Evolutionary conservation across 2,329 filamentous ascomycete genomes (phyloP), one percentile per base, ranked within the genome.

Genomic region (Coleophoma cylindrospora): DNA sequence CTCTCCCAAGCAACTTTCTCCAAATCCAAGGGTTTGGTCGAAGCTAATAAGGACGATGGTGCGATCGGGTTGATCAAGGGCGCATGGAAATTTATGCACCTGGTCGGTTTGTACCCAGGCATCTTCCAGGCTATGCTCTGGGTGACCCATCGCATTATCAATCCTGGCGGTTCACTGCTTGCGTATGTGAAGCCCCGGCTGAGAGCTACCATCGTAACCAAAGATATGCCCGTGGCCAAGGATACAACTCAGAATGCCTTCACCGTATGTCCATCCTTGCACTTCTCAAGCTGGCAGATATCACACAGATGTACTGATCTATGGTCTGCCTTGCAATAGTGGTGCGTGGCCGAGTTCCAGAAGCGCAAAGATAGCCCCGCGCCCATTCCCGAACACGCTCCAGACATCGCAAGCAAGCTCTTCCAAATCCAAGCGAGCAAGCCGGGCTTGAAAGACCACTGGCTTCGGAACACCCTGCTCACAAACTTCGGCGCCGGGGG

Each of bases 401-500:
- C 27, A 13, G 54, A 56, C 22, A 41, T 56, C 9, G 38, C 44
- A 14, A 41, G 38, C 11, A 50, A 50, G n/a, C 49, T 56, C 7
- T 37, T 53, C 40, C 49, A 50, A 9, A 44, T 53, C 21, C 43
- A 52, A 34, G 19, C 34, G 13, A 38, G 33, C 5, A 51, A 51
- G 14, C 43, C 43, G 15, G 51, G 32, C 12, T 12, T 45, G 21
- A 51, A 48, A 44, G 49, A 53, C 21, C 45, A 44, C 32, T 56
- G 54, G 51, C 43, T 50, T 4, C 13, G 15, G 17, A 33, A 40
- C 9, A 53, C 51, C 33, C 22, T 15, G 4, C 27, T 53, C 27
- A 48, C 58, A 1, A 74, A 72, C 46, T 59, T 74, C n/a, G 59
- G 64, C 0, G 68, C 68, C 0, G 68, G 68, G 0, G 64, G 66